Evolutionary conservation across 495 filamentous ascomycete genomes (phyloP).

Genomic region (Lentithecium fluviatile): DNA sequence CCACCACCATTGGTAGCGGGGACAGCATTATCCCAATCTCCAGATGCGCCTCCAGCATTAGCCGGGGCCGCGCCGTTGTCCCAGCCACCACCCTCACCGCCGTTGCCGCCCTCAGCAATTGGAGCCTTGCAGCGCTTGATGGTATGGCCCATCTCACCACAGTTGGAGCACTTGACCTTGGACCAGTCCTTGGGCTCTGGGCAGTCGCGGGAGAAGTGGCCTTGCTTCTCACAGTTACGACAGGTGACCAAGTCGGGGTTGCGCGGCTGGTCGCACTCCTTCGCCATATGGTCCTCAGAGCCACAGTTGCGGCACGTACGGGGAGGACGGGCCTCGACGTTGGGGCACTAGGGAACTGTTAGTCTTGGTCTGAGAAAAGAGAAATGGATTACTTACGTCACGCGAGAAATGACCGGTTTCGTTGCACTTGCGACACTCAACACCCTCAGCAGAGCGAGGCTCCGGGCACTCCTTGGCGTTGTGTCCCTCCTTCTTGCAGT

Average conservation of each 20-base stretch:
- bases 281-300: conserved; percentile 54
- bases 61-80: too few relatives aligned
- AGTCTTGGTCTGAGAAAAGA: background rate
- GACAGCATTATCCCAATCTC: background rate
- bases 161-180: conserved; percentile 73
- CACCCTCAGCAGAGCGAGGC: conserved; percentile 66
- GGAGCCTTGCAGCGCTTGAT: conserved; percentile 8
- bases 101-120: background rate
- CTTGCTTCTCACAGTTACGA: conserved; percentile 69
- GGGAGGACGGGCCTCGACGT: conserved; percentile 43
- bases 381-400: conserved; percentile 46
- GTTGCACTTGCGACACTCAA: conserved; percentile 79
- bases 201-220: conserved; percentile 73
- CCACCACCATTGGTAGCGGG: background rate
- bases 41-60: background rate
- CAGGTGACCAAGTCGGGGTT: conserved; percentile 56
- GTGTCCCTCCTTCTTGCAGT: conserved; percentile 71
- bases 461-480: conserved; percentile 62
- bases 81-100: background rate
- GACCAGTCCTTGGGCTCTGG: conserved; percentile 72
- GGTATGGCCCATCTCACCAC: conserved; percentile 55
- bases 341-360: conserved; percentile 56
- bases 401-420: conserved; percentile 78
- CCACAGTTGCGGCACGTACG: conserved; percentile 56
- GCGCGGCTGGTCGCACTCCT: conserved; percentile 57